These are phyloP conservation scores for Cryptococcus sp. DNA, from an alignment of 1,284 basidiomycete genomes.

Conservation along the genomic window DNA sequence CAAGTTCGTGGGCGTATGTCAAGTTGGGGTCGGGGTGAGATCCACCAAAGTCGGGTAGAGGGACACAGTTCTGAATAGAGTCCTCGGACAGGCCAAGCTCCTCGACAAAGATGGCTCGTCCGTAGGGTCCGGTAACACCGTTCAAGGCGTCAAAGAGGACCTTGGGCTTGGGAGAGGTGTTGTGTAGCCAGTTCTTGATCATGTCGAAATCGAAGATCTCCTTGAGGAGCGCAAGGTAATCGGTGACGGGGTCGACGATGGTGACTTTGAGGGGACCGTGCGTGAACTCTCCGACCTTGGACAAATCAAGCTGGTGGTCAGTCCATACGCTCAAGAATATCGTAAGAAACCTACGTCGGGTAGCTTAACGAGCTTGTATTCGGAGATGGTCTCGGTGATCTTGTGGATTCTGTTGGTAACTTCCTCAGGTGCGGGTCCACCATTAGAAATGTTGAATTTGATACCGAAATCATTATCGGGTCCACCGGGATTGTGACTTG, in stretches of 20 bases:
- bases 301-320: constrained; percentile 67
- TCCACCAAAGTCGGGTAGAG: constrained; percentile 91
- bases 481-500: constrained; percentile 95
- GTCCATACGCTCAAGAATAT: not conserved
- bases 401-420: constrained; percentile 93
- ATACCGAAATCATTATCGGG: constrained; percentile 98
- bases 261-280: constrained; percentile 81
- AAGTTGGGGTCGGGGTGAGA: constrained; percentile 98
- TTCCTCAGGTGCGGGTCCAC: constrained; percentile 91
- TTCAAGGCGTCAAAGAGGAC: constrained; percentile 95
- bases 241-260: constrained; percentile 89
- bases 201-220: constrained; percentile 91
- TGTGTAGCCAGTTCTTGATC: constrained; percentile 84
- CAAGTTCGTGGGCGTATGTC: constrained; percentile 92
- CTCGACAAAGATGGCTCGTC: constrained; percentile 79
- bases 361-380: constrained; percentile 80
- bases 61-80: constrained; percentile 86
- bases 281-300: constrained; percentile 70
- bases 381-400: constrained; percentile 77
- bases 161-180: constrained; percentile 59
- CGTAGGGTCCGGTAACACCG: constrained; percentile 97
- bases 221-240: constrained; percentile 81
- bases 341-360: constrained; percentile 57
- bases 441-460: constrained; percentile 98
- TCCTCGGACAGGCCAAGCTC: constrained; percentile 73